These are phyloP conservation scores for Pseudoscleropodium purum DNA, from an alignment of 225 moss, liverwort and hornwort genomes.

Conservation along the genomic window DNA sequence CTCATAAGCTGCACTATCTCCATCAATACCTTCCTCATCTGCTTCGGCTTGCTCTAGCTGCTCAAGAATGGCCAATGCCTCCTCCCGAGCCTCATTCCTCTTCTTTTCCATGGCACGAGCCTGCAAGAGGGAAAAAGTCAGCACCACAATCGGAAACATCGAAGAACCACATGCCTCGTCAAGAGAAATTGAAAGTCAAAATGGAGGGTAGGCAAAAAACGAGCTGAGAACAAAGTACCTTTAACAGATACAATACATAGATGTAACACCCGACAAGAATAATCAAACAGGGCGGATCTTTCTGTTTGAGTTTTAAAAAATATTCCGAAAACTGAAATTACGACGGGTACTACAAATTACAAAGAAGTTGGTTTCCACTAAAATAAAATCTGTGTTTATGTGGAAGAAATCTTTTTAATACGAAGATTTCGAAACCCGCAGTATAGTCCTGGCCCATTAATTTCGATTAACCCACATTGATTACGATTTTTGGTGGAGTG, in stretches of 20 bases:
- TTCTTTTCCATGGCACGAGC: conserved; percentile 88
- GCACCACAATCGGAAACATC: not conserved
- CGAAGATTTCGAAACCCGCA: not conserved
- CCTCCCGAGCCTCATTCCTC: conserved; percentile 63
- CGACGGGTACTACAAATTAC: not conserved
- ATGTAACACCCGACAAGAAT: not conserved
- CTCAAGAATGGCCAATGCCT: conserved; percentile 48
- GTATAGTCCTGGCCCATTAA: not conserved
- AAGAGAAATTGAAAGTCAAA: not conserved
- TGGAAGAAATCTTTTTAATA: too few species aligned
- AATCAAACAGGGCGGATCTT: not conserved
- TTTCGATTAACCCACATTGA: not conserved
- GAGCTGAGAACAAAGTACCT: not conserved
- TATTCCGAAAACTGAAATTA: not conserved
- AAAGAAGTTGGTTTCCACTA: not conserved
- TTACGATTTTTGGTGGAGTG: not conserved
- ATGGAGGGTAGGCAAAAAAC: not conserved
- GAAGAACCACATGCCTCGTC: not conserved
- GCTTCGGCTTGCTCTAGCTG: conserved; percentile 84
- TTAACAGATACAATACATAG: not conserved
- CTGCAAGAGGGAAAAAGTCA: conserved; percentile 20
- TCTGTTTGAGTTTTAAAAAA: not conserved
- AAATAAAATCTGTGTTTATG: not conserved
- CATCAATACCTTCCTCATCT: conserved; percentile 27
- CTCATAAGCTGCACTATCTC: conserved; percentile 5